Percentiles rank a stretch among this genome's conserved stretches.
Conservation (phyloP, 1,284 basidiomycete species). For the Puccinia sorghi region DNA sequence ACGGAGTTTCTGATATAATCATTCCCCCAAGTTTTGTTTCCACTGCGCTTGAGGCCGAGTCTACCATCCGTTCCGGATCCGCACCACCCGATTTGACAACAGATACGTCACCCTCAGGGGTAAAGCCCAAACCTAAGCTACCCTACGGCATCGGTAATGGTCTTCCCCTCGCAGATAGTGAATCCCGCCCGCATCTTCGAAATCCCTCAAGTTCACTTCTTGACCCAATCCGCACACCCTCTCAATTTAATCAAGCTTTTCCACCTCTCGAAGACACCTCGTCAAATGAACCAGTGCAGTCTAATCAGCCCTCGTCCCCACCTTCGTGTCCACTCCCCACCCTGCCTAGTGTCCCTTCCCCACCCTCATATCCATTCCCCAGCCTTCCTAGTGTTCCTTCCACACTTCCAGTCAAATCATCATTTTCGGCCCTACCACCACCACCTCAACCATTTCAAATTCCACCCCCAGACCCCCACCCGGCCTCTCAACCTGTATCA, state of each 20-base stretch:
- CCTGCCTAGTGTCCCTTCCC: slow-evolving; percentile 29
- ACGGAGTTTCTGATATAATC: slow-evolving; percentile 1
- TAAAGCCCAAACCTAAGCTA: background rate
- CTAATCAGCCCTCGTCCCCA: too few species aligned
- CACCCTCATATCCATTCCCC: slow-evolving; percentile 13
- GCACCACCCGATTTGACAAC: slow-evolving; percentile 40
- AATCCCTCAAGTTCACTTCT: background rate
- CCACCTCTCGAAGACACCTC: slow-evolving; percentile 17
- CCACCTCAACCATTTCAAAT: slow-evolving; percentile 44
- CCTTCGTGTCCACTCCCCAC: background rate
- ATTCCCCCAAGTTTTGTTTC: slow-evolving; percentile 25
- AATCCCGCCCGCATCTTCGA: background rate
- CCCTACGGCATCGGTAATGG: slow-evolving; percentile 14
- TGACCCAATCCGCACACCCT: slow-evolving; percentile 33
- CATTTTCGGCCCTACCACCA: slow-evolving; percentile 12
- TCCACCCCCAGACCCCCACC: slow-evolving; percentile 1
- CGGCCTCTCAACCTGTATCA: background rate
- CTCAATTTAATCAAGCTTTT: slow-evolving; percentile 47
- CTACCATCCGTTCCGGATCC: slow-evolving; percentile 44
- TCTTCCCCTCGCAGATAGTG: background rate
- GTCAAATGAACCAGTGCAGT: background rate
- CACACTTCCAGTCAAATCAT: slow-evolving; percentile 5
- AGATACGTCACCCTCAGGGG: slow-evolving; percentile 1
- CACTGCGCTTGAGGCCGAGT: slow-evolving; percentile 37
- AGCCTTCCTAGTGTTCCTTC: slow-evolving; percentile 31